Percentiles rank a stretch among this genome's conserved stretches.
Evolutionary conservation across 1,284 basidiomycete species (phyloP).

Genomic region (Ceratobasidium sp.): DNA sequence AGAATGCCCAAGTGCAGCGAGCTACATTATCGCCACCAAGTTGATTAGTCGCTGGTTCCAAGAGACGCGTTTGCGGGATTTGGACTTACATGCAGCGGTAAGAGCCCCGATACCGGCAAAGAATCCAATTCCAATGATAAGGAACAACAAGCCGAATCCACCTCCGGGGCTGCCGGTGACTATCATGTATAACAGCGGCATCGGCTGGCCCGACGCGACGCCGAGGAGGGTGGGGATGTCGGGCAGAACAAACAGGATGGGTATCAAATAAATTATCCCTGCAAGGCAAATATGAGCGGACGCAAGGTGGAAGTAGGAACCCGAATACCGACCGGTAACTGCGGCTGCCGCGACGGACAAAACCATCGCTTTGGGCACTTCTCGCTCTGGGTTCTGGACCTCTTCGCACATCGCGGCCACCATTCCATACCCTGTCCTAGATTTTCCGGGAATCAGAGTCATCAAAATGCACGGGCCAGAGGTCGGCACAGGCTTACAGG

Average conservation of each 20-base stretch:
- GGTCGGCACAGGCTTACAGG: conserved; percentile 41
- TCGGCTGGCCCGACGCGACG: conserved; percentile 58
- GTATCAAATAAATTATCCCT: conserved; percentile 56
- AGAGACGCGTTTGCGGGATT: not conserved
- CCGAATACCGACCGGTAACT: conserved; percentile 57
- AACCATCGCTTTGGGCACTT: conserved; percentile 57
- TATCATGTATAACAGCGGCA: conserved; percentile 58
- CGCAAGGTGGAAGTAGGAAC: conserved; percentile 51
- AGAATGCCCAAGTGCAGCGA: conserved; percentile 59
- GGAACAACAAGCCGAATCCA: conserved; percentile 58
- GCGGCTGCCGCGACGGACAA: conserved; percentile 58
- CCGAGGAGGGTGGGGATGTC: conserved; percentile 56
- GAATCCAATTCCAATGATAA: conserved; percentile 60
- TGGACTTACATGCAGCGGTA: conserved; percentile 55
- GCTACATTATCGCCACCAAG: conserved; percentile 41
- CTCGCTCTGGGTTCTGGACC: conserved; percentile 55
- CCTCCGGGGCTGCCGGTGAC: conserved; percentile 58
- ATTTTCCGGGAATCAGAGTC: conserved; percentile 49
- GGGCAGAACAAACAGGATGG: conserved; percentile 59
- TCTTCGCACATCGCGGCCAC: conserved; percentile 57
- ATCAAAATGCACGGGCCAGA: not conserved
- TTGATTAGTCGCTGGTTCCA: not conserved
- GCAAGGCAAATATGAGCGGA: not conserved
- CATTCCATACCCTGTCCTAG: conserved; percentile 57
- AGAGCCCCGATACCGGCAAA: conserved; percentile 60